A percentile compares a stretch with the other conserved stretches of the same genome.
These are phyloP conservation scores for Auriscalpium orientale DNA, from an alignment of 768 basidiomycete species.

Conservation along the genomic window DNA sequence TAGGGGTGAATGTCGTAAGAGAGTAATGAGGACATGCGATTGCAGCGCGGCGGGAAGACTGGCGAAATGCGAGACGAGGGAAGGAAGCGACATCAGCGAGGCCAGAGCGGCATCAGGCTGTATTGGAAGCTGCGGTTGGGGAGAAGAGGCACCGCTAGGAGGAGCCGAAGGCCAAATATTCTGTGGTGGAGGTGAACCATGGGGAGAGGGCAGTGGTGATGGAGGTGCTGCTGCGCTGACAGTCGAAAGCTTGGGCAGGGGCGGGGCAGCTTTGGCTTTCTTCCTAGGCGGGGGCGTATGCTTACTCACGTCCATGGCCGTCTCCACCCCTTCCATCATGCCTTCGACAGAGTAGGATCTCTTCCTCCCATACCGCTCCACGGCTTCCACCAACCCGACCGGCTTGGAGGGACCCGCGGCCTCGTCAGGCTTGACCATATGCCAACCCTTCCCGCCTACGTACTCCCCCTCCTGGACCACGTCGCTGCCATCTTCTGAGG, in stretches of 20 bases:
- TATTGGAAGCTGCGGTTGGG: conserved; percentile 55
- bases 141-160: conserved; percentile 71
- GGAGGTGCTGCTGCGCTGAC: conserved; percentile 72
- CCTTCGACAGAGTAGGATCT: conserved; percentile 46
- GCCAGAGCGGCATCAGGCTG: conserved; percentile 79
- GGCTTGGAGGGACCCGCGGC: conserved; percentile 38
- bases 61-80: conserved; percentile 75
- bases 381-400: conserved; percentile 68
- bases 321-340: conserved; percentile 72
- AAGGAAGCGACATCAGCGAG: conserved; percentile 80
- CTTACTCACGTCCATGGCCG: conserved; percentile 38
- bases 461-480: conserved; percentile 68
- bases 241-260: conserved; percentile 52
- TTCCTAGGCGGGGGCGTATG: conserved; percentile 59
- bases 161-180: conserved; percentile 75
- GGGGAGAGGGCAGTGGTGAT: conserved; percentile 79
- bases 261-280: conserved; percentile 58
- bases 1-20: conserved; percentile 85
- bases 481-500: conserved; percentile 50
- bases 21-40: conserved; percentile 88
- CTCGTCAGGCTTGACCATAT: conserved; percentile 64
- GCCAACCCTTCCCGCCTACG: conserved; percentile 64
- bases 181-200: conserved; percentile 74
- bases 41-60: conserved; percentile 75
- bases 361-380: conserved; percentile 70